Percentiles rank a stretch among this genome's conserved stretches.
Conservation (phyloP, 495 filamentous ascomycete species). For the Penicillium desertorum region DNA sequence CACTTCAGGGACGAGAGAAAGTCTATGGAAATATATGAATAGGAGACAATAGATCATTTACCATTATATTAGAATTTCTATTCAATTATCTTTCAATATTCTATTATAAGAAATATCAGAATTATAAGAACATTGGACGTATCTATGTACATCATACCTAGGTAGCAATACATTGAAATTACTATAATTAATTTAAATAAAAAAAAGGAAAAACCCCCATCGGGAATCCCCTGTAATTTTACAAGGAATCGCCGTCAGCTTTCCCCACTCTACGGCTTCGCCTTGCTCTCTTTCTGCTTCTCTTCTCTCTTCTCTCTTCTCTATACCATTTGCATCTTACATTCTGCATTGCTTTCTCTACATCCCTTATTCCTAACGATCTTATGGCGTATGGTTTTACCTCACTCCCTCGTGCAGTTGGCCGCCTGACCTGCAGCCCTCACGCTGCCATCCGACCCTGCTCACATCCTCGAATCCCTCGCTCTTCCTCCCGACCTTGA, state of each 20-base stretch:
- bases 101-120: no score
- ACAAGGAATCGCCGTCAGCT: slow-evolving; percentile 14
- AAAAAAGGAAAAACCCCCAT: neutral
- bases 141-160: neutral
- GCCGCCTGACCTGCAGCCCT: slow-evolving; percentile 48
- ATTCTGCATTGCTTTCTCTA: slow-evolving; percentile 3
- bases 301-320: slow-evolving; percentile 10
- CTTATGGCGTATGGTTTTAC: slow-evolving; percentile 44
- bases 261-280: slow-evolving; percentile 16
- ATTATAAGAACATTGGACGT: no score
- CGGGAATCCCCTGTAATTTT: slow-evolving; percentile 20
- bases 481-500: slow-evolving; percentile 12
- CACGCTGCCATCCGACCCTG: slow-evolving; percentile 45
- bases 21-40: no score
- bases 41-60: no score
- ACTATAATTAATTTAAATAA: slow-evolving; percentile 3
- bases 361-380: slow-evolving; percentile 18
- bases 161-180: neutral
- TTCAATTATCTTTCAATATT: no score
- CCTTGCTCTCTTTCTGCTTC: slow-evolving; percentile 4
- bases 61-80: no score
- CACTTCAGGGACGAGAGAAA: neutral
- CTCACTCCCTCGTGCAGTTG: slow-evolving; percentile 41
- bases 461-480: slow-evolving; percentile 27
- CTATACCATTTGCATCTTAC: neutral